phyloP scores from a whole-genome alignment of 345 rosid species.

The Carallia pectinifolia region DNA sequence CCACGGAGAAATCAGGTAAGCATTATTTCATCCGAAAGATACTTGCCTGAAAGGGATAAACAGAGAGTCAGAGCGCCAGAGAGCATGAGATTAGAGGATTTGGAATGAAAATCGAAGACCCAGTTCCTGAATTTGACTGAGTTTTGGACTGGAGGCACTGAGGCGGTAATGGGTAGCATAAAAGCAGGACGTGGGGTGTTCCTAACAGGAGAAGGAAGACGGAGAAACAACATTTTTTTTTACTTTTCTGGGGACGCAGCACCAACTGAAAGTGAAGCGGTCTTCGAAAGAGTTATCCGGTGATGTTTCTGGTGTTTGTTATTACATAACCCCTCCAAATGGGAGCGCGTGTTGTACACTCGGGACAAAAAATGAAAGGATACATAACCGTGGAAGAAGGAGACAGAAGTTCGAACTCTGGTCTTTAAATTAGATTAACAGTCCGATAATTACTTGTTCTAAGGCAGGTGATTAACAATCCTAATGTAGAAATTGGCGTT shows the following conservation, averaged over 20 bases:
- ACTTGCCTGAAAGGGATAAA: conserved; percentile 56
- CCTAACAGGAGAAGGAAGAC: conserved; percentile 23
- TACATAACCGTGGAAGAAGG: no score
- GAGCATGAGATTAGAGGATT: conserved; percentile 51
- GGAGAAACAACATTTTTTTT: conserved; percentile 35
- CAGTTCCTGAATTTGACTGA: conserved; percentile 26
- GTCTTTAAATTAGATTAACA: no score
- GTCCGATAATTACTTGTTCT: no score
- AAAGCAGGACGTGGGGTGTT: conserved; percentile 10
- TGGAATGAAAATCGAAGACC: conserved; percentile 44
- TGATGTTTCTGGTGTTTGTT: background rate
- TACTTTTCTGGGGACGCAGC: conserved; percentile 11
- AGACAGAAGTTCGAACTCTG: no score
- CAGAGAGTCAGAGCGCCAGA: conserved; percentile 68
- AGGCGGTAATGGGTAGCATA: conserved; percentile 17
- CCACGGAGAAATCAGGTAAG: background rate
- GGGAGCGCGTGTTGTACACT: background rate
- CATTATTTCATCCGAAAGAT: background rate
- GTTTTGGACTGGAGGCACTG: conserved; percentile 17
- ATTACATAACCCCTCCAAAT: background rate
- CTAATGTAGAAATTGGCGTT: no score
- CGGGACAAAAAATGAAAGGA: no score
- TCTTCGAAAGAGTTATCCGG: background rate
- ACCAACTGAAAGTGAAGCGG: conserved; percentile 3
- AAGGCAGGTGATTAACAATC: no score